Conservation (phyloP, 2,329 filamentous ascomycete genomes). For the Aureobasidium pullulans region DNA sequence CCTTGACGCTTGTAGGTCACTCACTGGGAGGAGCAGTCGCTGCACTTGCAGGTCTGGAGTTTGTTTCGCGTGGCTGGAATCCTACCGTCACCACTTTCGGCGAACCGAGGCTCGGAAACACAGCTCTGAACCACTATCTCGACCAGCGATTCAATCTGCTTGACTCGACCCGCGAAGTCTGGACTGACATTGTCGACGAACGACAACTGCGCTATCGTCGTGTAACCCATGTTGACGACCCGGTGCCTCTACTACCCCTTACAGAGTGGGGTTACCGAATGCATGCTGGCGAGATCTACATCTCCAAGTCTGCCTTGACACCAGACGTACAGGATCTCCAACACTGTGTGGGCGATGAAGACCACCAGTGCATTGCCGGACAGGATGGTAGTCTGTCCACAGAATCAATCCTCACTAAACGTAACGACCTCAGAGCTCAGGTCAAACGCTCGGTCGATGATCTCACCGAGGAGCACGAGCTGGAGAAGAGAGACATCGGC, state of each 20-base stretch:
- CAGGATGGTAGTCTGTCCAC: conserved; percentile 34
- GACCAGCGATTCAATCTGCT: conserved; percentile 41
- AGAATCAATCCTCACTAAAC: not conserved
- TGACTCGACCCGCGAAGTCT: not conserved
- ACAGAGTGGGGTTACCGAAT: conserved; percentile 80
- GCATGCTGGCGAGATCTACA: conserved; percentile 84
- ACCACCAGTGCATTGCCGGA: conserved; percentile 63
- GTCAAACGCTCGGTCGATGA: not conserved
- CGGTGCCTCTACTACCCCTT: conserved; percentile 79
- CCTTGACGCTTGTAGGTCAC: conserved; percentile 76
- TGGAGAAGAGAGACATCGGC: not conserved
- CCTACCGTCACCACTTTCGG: conserved; percentile 85
- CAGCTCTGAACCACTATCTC: conserved; percentile 46
- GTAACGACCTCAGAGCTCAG: not conserved
- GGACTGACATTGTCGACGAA: conserved; percentile 23
- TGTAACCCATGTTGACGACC: conserved; percentile 80
- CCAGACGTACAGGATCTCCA: conserved; percentile 62
- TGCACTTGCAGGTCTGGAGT: conserved; percentile 75
- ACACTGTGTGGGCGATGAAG: conserved; percentile 63
- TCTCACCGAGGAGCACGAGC: not conserved
- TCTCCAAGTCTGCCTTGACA: conserved; percentile 62
- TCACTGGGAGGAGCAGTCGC: conserved; percentile 90
- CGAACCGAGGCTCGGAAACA: conserved; percentile 62
- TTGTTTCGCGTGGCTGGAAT: conserved; percentile 67
- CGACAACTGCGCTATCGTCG: conserved; percentile 53